Base-by-base conservation (phyloP, 2,329 filamentous ascomycete genomes). In the Diaporthe velutina region DNA sequence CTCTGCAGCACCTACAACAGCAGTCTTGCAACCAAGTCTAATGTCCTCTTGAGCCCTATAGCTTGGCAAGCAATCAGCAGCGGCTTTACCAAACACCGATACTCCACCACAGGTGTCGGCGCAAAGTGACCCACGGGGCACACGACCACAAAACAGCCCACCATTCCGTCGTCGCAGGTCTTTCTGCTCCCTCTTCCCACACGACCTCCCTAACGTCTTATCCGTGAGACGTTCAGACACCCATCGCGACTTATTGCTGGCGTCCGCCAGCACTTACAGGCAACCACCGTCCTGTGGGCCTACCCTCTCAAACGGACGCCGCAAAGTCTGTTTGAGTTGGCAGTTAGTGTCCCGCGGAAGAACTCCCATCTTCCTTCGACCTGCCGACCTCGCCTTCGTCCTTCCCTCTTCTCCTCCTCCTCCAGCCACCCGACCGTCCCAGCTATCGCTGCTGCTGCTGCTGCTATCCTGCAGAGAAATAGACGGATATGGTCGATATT, bases 241-340 rank as follows among this genome's bases (percentile, higher is more conserved):
- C 78, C 77, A 74, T 78, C 74, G 78, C 83, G 79, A 81, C 90
- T 89, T 94, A 91, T 90, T 91, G 93, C 94, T 95, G 94, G 94
- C 94, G 93, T 72, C 90, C 91, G 94, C 95, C 94, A 96, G 93
- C 94, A 90, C 90, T 88, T 85, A 85, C 82, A 80, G 81, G 85
- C 85, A 84, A 86, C 88, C 87, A 88, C 90, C 88, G 85, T 90
- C 89, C 90, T 91, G 93, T 97, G 95, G 95, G 95, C 94, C 95
- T 97, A 95, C 95, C 97, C 94, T 96, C 94, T 96, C 94, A 94
- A 92, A 90, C 95, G 94, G 90, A 94, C 94, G 90, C 93, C 92
- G 91, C 93, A 95, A 93, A 91, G 93, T 96, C 96, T 95, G 94
- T 96, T 95, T 97, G 95, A 92, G 95, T 72, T 90, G 92, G 94